Conservation (phyloP, 805 yeast species). For the Candida silvicultrix region DNA sequence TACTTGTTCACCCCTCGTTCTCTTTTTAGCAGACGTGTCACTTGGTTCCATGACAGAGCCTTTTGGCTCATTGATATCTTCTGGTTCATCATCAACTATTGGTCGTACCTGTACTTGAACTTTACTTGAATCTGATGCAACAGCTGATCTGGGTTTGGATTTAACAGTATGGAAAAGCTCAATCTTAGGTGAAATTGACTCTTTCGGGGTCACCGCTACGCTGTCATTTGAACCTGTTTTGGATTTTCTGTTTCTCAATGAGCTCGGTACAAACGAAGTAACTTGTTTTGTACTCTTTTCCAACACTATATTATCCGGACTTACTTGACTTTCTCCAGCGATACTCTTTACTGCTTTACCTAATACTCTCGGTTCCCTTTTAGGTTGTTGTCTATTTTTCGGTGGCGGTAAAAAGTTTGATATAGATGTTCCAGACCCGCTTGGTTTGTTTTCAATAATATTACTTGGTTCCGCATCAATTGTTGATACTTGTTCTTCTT, state of each 20-base stretch:
- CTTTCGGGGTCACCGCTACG: too few species aligned
- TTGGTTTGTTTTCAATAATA: neutral
- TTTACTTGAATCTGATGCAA: neutral
- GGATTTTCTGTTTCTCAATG: neutral
- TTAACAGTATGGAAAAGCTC: constrained; percentile 2
- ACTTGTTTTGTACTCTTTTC: neutral
- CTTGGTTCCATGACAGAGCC: too few species aligned
- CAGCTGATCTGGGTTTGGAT: neutral
- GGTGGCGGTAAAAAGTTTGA: neutral
- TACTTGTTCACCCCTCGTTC: constrained; percentile 3
- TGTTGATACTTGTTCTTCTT: neutral
- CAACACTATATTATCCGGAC: neutral
- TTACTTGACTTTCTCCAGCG: neutral
- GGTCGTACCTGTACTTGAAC: neutral
- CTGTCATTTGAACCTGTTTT: neutral
- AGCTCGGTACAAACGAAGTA: neutral
- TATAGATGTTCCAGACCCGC: neutral
- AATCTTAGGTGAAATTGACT: too few species aligned
- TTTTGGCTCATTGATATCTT: too few species aligned
- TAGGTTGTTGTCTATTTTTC: neutral
- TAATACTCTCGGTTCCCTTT: neutral
- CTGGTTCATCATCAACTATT: neutral
- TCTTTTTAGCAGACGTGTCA: neutral
- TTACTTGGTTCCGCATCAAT: neutral
- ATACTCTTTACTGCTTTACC: neutral